A percentile compares a stretch with the other conserved stretches of the same genome.
These are phyloP conservation scores for Phalaenopsis aphrodite DNA, from an alignment of 106 monocot species.

Conservation along the genomic window DNA sequence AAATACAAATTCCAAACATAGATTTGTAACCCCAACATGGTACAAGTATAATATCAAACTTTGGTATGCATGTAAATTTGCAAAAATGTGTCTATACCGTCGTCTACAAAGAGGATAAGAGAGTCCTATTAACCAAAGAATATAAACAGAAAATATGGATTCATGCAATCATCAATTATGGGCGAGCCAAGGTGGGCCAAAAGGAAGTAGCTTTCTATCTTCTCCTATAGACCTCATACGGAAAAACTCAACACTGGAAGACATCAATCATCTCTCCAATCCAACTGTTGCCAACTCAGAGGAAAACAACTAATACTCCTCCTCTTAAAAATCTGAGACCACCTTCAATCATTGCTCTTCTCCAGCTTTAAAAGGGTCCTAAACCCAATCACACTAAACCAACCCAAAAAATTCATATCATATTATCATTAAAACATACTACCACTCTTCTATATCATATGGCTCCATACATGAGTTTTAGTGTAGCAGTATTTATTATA, in stretches of 20 bases:
- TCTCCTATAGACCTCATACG: neutral
- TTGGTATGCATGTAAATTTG: too few relatives aligned
- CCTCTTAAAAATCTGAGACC: neutral
- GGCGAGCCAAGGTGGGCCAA: too few relatives aligned
- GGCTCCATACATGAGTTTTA: neutral
- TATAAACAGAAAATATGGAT: neutral
- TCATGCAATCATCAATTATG: neutral
- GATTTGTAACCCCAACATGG: too few relatives aligned
- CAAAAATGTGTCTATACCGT: too few relatives aligned
- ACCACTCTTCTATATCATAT: neutral
- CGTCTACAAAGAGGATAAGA: too few relatives aligned
- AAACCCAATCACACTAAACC: neutral
- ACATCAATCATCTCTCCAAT: neutral
- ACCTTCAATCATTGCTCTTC: constrained; percentile 6
- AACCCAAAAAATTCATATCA: neutral
- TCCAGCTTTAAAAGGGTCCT: constrained; percentile 5
- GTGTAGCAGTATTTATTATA: neutral
- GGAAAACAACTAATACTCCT: neutral
- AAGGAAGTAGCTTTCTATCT: neutral
- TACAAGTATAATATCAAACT: too few relatives aligned
- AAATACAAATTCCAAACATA: too few relatives aligned
- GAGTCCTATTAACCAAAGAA: too few relatives aligned
- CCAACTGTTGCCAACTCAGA: constrained; percentile 7
- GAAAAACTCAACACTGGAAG: neutral
- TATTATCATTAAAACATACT: neutral